phyloP scores from a whole-genome alignment of 768 basidiomycete species.

The Pilatotrama ljubarskyi region DNA sequence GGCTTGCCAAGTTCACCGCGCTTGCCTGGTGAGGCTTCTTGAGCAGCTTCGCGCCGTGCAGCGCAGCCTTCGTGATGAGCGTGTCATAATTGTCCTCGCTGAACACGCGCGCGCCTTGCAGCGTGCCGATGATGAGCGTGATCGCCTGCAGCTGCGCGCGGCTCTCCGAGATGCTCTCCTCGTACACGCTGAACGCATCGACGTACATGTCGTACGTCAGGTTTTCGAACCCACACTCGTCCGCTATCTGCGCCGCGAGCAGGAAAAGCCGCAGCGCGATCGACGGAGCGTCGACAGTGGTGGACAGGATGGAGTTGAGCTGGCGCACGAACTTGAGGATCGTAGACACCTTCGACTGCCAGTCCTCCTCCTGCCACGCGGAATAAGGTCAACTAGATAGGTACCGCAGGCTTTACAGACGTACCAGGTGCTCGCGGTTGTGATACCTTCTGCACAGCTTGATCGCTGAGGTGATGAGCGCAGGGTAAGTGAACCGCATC shows the following conservation, averaged over 20 bases:
- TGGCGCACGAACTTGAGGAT: constrained; percentile 96
- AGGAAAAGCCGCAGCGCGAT: constrained; percentile 94
- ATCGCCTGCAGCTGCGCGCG: constrained; percentile 97
- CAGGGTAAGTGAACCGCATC: constrained; percentile 96
- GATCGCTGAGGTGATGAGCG: constrained; percentile 90
- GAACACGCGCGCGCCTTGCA: constrained; percentile 90
- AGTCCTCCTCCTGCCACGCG: constrained; percentile 68
- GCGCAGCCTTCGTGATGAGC: constrained; percentile 95
- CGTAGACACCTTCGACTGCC: constrained; percentile 80
- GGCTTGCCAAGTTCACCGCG: constrained; percentile 92
- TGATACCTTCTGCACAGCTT: constrained; percentile 93
- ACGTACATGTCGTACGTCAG: constrained; percentile 97
- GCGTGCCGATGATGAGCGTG: constrained; percentile 87
- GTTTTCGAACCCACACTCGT: constrained; percentile 94
- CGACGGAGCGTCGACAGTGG: constrained; percentile 89
- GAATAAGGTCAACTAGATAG: neutral
- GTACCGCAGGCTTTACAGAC: constrained; percentile 22
- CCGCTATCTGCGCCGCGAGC: constrained; percentile 91
- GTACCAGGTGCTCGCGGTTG: constrained; percentile 68
- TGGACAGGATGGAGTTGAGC: constrained; percentile 88
- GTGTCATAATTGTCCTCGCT: constrained; percentile 96
- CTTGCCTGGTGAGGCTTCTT: constrained; percentile 99
- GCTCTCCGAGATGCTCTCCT: constrained; percentile 95
- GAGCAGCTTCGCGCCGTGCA: constrained; percentile 92
- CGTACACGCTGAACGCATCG: constrained; percentile 96